Evolutionary conservation across 2,329 filamentous ascomycete genomes (phyloP).

Genomic region (Sporothrix globosa): DNA sequence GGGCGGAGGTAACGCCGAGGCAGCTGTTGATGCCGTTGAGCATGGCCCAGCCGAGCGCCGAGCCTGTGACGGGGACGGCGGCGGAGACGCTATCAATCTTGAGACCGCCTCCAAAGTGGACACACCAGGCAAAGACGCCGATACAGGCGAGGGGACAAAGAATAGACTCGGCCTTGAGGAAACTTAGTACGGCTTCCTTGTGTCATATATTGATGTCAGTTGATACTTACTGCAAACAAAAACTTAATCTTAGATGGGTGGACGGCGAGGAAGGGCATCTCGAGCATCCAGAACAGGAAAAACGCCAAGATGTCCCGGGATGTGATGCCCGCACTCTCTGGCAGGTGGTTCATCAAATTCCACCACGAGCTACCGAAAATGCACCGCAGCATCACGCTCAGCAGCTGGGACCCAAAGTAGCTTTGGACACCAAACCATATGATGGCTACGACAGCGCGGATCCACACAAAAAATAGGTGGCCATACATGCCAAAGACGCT

Average conservation of each 20-base stretch:
- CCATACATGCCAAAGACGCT: slow-evolving; percentile 34
- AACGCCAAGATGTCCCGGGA: slow-evolving; percentile 44
- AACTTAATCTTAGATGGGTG: slow-evolving; percentile 48
- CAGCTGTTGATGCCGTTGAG: slow-evolving; percentile 47
- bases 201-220: too few species aligned
- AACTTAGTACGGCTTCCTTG: too few species aligned
- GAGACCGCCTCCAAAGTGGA: slow-evolving; percentile 30
- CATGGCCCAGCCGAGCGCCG: slow-evolving; percentile 45
- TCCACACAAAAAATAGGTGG: slow-evolving; percentile 27
- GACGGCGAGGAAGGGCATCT: slow-evolving; percentile 48
- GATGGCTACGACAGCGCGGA: slow-evolving; percentile 31
- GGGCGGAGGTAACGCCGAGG: slow-evolving; percentile 44
- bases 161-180: slow-evolving; percentile 38
- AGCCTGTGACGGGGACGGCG: slow-evolving; percentile 38
- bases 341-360: slow-evolving; percentile 44
- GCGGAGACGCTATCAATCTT: slow-evolving; percentile 39
- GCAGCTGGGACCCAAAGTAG: slow-evolving; percentile 33
- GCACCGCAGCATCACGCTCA: slow-evolving; percentile 38
- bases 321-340: slow-evolving; percentile 45
- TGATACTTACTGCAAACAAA: slow-evolving; percentile 36
- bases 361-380: slow-evolving; percentile 44
- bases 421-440: slow-evolving; percentile 35
- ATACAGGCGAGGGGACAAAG: slow-evolving; percentile 44
- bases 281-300: slow-evolving; percentile 45
- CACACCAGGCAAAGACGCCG: slow-evolving; percentile 31